These are phyloP conservation scores for Moesziomyces sp. DNA, from an alignment of 1,284 basidiomycete genomes.

Conservation along the genomic window DNA sequence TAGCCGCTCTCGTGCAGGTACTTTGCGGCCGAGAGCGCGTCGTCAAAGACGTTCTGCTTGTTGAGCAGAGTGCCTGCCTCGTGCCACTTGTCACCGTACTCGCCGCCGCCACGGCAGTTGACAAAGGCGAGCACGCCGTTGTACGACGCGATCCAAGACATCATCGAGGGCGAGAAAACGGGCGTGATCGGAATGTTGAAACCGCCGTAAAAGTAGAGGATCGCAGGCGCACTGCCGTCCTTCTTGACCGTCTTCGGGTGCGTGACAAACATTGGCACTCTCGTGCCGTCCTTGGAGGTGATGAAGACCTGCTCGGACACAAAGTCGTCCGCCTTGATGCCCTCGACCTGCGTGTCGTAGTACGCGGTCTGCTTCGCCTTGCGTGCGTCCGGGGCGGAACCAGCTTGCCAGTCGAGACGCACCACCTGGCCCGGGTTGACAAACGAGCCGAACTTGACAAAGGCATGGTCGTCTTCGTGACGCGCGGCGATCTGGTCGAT, in stretches of 20 bases:
- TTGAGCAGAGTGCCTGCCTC: constrained; percentile 60
- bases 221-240: constrained; percentile 81
- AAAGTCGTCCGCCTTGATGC: constrained; percentile 79
- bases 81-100: constrained; percentile 79
- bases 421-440: constrained; percentile 77
- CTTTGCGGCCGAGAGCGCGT: constrained; percentile 73
- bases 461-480: constrained; percentile 76
- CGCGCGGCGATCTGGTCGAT: constrained; percentile 73
- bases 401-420: constrained; percentile 52
- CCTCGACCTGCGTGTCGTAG: constrained; percentile 75
- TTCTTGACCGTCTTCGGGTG: constrained; percentile 77
- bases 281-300: constrained; percentile 81
- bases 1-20: constrained; percentile 79
- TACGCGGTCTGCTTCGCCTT: constrained; percentile 70
- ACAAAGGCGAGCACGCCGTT: constrained; percentile 78
- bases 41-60: constrained; percentile 78
- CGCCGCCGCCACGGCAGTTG: constrained; percentile 78
- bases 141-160: constrained; percentile 81
- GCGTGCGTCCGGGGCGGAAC: constrained; percentile 55
- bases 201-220: constrained; percentile 77
- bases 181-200: constrained; percentile 77
- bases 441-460: constrained; percentile 77
- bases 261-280: constrained; percentile 87
- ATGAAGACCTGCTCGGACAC: constrained; percentile 75
- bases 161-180: constrained; percentile 77